phyloP scores from a whole-genome alignment of 345 rosid species.

The Linum tenue region DNA sequence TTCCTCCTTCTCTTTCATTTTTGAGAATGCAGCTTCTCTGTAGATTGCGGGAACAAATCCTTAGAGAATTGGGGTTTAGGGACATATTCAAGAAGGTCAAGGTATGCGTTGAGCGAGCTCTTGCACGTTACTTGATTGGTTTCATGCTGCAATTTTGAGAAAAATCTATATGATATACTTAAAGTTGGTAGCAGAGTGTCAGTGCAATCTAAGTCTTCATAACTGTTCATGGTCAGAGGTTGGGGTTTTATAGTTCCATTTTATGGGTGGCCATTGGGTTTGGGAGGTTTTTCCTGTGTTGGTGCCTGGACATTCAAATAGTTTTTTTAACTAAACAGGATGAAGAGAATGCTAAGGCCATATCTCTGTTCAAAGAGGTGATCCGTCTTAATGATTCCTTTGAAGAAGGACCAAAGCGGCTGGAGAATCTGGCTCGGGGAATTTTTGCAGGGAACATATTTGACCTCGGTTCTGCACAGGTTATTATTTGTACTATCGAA shows the following conservation, averaged over 20 bases:
- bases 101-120: conserved; percentile 32
- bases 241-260: neutral
- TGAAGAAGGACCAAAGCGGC: conserved; percentile 52
- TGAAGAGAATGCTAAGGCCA: conserved; percentile 98
- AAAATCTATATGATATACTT: neutral
- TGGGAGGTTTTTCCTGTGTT: neutral
- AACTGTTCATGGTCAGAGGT: neutral
- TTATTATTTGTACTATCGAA: conserved; percentile 18
- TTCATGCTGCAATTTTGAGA: neutral
- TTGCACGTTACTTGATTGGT: neutral
- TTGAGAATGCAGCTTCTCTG: conserved; percentile 59
- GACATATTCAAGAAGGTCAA: conserved; percentile 98
- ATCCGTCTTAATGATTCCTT: conserved; percentile 62
- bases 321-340: conserved; percentile 37
- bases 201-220: too few species aligned
- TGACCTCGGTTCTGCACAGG: conserved; percentile 97
- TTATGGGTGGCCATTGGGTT: neutral
- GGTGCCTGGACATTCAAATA: neutral
- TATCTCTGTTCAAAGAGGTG: conserved; percentile 67
- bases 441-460: conserved; percentile 96
- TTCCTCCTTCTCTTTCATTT: conserved; percentile 1
- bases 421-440: conserved; percentile 75
- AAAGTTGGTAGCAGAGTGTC: neutral
- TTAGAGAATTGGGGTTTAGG: conserved; percentile 85
- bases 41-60: conserved; percentile 75